Conservation (phyloP, 352 stramenopile genomes). For the Globisporangium ultimum region DNA sequence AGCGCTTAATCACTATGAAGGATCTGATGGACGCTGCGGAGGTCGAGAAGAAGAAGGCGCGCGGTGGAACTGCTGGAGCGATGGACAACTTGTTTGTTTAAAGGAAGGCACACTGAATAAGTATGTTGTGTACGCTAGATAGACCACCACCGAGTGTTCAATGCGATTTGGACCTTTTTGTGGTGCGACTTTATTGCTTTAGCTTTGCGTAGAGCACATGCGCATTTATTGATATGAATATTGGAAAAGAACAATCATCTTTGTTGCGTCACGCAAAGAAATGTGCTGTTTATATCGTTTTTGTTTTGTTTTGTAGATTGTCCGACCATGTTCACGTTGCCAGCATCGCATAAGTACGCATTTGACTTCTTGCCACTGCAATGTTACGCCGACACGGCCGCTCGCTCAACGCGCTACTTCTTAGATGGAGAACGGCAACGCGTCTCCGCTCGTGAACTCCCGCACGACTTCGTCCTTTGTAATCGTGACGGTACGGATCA, state of each 20-base stretch:
- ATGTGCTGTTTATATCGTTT: too few relatives aligned
- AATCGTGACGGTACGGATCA: conserved; percentile 97
- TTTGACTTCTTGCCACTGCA: neutral
- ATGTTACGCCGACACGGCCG: neutral
- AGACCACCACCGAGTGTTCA: neutral
- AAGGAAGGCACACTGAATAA: neutral
- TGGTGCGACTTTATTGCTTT: neutral
- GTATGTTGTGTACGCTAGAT: neutral
- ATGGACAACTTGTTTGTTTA: conserved; percentile 87
- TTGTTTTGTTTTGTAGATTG: too few relatives aligned
- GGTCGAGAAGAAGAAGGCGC: conserved; percentile 68
- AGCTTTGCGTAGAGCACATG: neutral
- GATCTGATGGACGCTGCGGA: conserved; percentile 70
- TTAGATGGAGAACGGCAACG: conserved; percentile 88
- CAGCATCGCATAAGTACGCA: neutral
- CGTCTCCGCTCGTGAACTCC: conserved; percentile 91
- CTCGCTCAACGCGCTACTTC: conserved; percentile 1
- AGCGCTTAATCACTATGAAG: conserved; percentile 76
- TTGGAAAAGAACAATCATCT: too few relatives aligned
- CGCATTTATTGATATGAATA: neutral
- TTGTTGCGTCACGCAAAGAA: too few relatives aligned
- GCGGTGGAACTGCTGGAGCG: conserved; percentile 42
- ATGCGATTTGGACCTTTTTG: conserved; percentile 3
- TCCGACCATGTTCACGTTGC: too few relatives aligned
- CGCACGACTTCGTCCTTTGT: conserved; percentile 88